Conservation (phyloP, 805 yeast genomes). For the Metschnikowia reukaufii region DNA sequence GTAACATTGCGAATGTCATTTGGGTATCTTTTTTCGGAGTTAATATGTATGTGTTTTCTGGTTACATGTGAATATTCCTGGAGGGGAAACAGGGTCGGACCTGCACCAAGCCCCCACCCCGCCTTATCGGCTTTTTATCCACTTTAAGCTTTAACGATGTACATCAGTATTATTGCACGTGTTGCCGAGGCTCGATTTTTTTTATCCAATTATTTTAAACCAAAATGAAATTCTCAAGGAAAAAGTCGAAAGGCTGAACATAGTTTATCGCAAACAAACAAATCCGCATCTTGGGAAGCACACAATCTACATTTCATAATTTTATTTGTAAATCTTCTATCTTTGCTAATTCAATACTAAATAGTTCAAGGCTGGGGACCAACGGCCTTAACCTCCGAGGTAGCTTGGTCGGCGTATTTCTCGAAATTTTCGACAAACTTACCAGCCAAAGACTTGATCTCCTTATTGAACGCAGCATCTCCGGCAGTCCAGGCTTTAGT, state of each 20-base stretch:
- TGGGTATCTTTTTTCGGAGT: too few relatives aligned
- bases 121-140: not conserved
- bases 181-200: too few relatives aligned
- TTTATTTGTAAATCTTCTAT: not conserved
- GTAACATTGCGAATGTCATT: not conserved
- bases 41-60: too few relatives aligned
- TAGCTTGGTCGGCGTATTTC: constrained; percentile 79
- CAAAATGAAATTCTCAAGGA: too few relatives aligned
- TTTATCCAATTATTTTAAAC: too few relatives aligned
- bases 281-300: too few relatives aligned
- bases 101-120: not conserved
- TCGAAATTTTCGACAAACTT: constrained; percentile 85
- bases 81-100: constrained; percentile 1
- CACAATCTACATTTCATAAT: not conserved
- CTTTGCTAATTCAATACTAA: not conserved
- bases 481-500: constrained; percentile 69
- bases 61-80: not conserved
- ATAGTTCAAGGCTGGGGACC: constrained; percentile 61
- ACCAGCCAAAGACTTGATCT: constrained; percentile 61
- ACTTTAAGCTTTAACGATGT: too few relatives aligned
- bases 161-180: too few relatives aligned
- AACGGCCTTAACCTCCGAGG: constrained; percentile 85
- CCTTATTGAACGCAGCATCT: constrained; percentile 37
- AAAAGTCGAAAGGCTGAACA: too few relatives aligned
- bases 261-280: too few relatives aligned